Base-by-base conservation (phyloP, 352 stramenopile genomes). In the Pythium biforme region DNA sequence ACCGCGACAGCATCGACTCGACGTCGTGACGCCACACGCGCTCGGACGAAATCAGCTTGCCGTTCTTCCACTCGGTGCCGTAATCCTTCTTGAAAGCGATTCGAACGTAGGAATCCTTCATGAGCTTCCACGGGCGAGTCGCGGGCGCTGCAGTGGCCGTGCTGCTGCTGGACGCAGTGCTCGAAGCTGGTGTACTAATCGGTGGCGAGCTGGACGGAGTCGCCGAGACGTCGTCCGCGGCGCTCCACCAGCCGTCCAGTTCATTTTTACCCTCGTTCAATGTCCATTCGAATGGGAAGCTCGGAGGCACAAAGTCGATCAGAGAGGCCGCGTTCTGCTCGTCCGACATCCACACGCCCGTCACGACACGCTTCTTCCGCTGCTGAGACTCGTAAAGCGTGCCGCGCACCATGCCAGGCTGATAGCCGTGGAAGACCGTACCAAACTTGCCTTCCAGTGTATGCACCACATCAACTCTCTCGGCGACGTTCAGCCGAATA, bases 21-120 rank as follows among this genome's bases (percentile, higher is more conserved):
- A 96, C 79, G 40, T 94, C 83, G 56, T 96, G 87, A 23, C 73
- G 74, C 77, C 81, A 94, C 53, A 96, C 85, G 8, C 88, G 86
- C 64, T 95, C 88, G 3, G 88, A 95, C 51, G 85, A 90, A 11
- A 93, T 67, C 34, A 95, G 62, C 10, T 79, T 58, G 0, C 87
- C 85, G 39, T 95, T 64, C 65, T 88, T 80, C 86, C 87, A 95
- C 65, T 95, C 88, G 2, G 80, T 94, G 17, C 86, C 86, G 57
- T 95, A 96, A 60, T 96, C 88, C 51, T 92, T 94, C 73, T 96
- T 96, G 71, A 94, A 96, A 9, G 80, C 87, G 15, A 96, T 61
- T 33, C 88, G 88, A 22, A 96, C 84, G 49, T 95, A 95, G 26
- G 76, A 78, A 54, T 96, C 87, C 43, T 92, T 91, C 40, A 92